These are phyloP conservation scores for Zygosaccharomyces pseudobailii DNA, from an alignment of 1,139 yeast genomes.

Conservation along the genomic window DNA sequence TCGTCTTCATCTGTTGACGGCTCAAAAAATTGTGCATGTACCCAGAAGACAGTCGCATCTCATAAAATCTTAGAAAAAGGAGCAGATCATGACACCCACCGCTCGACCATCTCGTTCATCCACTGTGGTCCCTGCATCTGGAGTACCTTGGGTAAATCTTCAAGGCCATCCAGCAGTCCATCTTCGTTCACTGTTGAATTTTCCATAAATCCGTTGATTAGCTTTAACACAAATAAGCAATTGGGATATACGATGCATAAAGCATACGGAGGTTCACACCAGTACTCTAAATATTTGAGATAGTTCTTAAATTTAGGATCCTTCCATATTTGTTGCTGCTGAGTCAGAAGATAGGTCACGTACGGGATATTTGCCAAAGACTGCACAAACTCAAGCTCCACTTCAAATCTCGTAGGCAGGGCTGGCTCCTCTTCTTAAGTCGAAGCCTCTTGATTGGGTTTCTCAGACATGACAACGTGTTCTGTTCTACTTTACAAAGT, in stretches of 20 bases:
- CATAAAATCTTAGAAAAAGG: background rate
- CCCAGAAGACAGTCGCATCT: background rate
- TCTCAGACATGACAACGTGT: background rate
- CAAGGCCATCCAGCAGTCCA: constrained; percentile 36
- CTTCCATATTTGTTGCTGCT: constrained; percentile 42
- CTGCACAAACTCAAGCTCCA: constrained; percentile 73
- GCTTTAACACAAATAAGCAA: constrained; percentile 55
- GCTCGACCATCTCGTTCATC: constrained; percentile 72
- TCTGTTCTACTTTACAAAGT: background rate
- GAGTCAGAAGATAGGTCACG: constrained; percentile 53
- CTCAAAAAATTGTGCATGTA: no score
- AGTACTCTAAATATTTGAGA: constrained; percentile 59
- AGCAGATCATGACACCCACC: constrained; percentile 47
- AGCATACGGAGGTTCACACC: constrained; percentile 63
- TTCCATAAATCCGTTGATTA: constrained; percentile 41
- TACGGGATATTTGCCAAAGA: constrained; percentile 72
- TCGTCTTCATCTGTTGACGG: no score
- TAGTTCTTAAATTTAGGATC: constrained; percentile 49
- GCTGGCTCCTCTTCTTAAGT: constrained; percentile 2
- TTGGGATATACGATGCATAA: constrained; percentile 69
- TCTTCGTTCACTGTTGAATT: constrained; percentile 28
- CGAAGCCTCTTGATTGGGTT: background rate
- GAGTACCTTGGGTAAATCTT: constrained; percentile 50
- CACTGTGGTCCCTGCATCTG: constrained; percentile 55
- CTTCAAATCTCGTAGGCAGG: constrained; percentile 66